Conservation (phyloP, 2,329 filamentous ascomycete genomes). For the Xylariomycetidae sp. region DNA sequence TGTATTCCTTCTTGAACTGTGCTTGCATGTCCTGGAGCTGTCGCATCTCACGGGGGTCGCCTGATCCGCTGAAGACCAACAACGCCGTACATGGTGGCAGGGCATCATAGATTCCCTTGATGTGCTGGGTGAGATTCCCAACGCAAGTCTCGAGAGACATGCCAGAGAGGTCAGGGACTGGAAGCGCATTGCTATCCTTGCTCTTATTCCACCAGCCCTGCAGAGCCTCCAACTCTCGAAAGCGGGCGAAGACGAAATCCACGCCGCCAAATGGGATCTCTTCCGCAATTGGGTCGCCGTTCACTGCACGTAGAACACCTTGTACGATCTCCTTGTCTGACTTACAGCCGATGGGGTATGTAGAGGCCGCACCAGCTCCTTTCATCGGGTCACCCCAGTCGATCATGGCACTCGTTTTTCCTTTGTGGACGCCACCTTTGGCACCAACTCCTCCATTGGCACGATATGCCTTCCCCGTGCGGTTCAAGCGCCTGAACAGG, state of each 20-base stretch:
- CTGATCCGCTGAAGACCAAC: constrained; percentile 61
- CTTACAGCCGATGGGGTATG: constrained; percentile 51
- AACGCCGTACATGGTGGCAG: constrained; percentile 63
- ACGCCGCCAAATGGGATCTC: constrained; percentile 57
- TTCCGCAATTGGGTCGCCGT: constrained; percentile 52
- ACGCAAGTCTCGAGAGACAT: constrained; percentile 42
- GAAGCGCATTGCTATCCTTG: constrained; percentile 32
- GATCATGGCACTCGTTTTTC: constrained; percentile 68
- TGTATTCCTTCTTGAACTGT: constrained; percentile 61
- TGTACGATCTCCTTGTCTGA: constrained; percentile 55
- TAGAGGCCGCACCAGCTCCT: constrained; percentile 53
- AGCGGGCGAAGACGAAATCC: constrained; percentile 63
- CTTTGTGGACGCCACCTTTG: constrained; percentile 48
- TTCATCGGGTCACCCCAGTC: constrained; percentile 81
- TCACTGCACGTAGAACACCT: constrained; percentile 53
- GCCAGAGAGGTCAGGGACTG: constrained; percentile 22
- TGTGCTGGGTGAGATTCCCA: constrained; percentile 39
- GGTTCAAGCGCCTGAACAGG: constrained; percentile 76
- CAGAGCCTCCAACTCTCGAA: constrained; percentile 60
- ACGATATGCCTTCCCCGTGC: constrained; percentile 58
- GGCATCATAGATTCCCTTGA: constrained; percentile 51
- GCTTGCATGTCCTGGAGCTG: constrained; percentile 55
- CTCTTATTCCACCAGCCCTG: constrained; percentile 66
- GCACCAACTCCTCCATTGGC: constrained; percentile 55
- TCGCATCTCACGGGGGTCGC: constrained; percentile 64